Percentiles rank a stretch among this genome's conserved stretches.
Conservation (phyloP, 1,139 yeast species). For the Hyphopichia khmerensis region DNA sequence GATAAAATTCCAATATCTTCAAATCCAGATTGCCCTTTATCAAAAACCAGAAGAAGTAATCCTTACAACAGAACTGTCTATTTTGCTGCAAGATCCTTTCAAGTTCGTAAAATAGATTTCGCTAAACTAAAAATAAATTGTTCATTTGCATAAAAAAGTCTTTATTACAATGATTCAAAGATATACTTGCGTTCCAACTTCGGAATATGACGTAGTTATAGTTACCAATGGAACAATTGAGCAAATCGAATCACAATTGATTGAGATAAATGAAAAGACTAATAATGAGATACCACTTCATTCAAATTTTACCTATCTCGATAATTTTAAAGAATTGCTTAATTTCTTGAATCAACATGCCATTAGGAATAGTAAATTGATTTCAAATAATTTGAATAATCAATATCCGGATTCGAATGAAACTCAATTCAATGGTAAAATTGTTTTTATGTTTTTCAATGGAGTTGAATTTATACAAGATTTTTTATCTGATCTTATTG, state of each 20-base stretch:
- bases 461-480: slow-evolving; percentile 35
- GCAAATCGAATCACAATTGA: slow-evolving; percentile 30
- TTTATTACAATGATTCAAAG: slow-evolving; percentile 30
- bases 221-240: slow-evolving; percentile 35
- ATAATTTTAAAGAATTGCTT: slow-evolving; percentile 25
- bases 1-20: background rate
- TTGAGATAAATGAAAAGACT: slow-evolving; percentile 23
- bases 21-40: background rate
- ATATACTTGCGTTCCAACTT: slow-evolving; percentile 33
- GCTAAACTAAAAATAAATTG: too few relatives aligned
- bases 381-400: background rate
- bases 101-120: too few relatives aligned
- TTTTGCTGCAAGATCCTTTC: background rate
- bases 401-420: background rate
- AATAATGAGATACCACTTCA: slow-evolving; percentile 26
- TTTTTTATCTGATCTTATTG: slow-evolving; percentile 31
- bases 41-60: too few relatives aligned
- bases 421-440: slow-evolving; percentile 25
- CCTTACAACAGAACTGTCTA: too few relatives aligned
- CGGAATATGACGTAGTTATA: slow-evolving; percentile 34
- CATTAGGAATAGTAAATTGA: slow-evolving; percentile 4
- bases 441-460: slow-evolving; percentile 41
- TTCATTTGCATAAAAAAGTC: background rate
- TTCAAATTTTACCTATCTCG: slow-evolving; percentile 26
- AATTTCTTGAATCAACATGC: slow-evolving; percentile 10